Base-by-base conservation (phyloP, 2,329 filamentous ascomycete species). In the Diatrype stigma region DNA sequence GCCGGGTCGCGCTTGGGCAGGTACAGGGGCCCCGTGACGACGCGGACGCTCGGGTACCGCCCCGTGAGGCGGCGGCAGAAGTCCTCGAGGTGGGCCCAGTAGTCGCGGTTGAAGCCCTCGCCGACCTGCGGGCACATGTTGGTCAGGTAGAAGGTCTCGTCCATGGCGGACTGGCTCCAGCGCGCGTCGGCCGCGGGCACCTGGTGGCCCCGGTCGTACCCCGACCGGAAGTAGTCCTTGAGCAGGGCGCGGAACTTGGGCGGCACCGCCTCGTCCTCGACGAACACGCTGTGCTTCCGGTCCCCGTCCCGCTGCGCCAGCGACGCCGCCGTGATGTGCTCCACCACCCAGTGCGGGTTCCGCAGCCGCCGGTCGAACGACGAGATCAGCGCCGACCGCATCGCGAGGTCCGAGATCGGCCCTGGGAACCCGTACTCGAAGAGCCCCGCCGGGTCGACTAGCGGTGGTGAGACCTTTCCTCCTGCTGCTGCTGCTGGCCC, bases 91-190 rank as follows among this genome's bases (percentile, higher is more conserved):
- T 99, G 94, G 35, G 94, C 89, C 94, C 94, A 99, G 81, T 99
- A 99, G 74, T 99, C 94, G 47, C 94, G 82, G 75, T 99, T 99
- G 79, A 99, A 99, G 52, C 94, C 94, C 67, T 96, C 90, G 59
- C 94, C 94, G 28, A 99, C 94, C 74, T 99, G 94, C 30, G 94
- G 94, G 67, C 92, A 96, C 92, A 99, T 99, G 75, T 99, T 99
- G 67, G 81, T 87, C 50, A 99, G 80, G 65, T 84, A 86, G 67
- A 99, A 99, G 2, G 94, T 99, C 51, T 89, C 90, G 72, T 99
- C 85, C 90, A 99, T 96, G 57, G 94, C 92, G 34, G 81, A 71
- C 72, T 99, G 94, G 56, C 85, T 89, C 92, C 94, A 99, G 74
- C 95, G 96, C 51, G 89, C 90, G 72, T 99, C 94, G 38, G 94